Percentiles rank a stretch among this genome's conserved stretches.
phyloP scores from a whole-genome alignment of 805 yeast genomes.

The Priceomyces medius region DNA sequence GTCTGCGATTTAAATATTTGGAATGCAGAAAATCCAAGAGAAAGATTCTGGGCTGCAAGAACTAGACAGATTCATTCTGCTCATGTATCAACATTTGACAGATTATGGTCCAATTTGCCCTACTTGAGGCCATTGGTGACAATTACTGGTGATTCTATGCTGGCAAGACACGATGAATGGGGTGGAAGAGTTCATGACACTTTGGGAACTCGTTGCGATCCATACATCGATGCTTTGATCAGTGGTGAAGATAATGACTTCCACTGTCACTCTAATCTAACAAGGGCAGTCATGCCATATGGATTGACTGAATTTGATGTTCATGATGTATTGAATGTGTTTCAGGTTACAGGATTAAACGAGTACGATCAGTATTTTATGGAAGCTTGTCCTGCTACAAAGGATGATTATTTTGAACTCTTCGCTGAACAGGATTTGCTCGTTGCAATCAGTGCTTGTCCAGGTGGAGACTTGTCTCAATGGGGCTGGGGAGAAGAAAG shows the following conservation, averaged over 20 bases:
- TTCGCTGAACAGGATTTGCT: conserved; percentile 66
- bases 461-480: conserved; percentile 65
- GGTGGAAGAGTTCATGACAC: conserved; percentile 67
- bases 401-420: conserved; percentile 61
- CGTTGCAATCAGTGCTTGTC: conserved; percentile 66
- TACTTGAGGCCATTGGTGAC: conserved; percentile 63
- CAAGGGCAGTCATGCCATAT: conserved; percentile 55
- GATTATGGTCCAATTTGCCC: conserved; percentile 68
- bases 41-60: conserved; percentile 68
- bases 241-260: conserved; percentile 65
- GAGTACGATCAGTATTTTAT: conserved; percentile 66
- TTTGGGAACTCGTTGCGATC: conserved; percentile 68
- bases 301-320: conserved; percentile 67
- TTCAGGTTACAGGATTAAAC: conserved; percentile 66
- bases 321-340: conserved; percentile 67
- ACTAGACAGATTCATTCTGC: conserved; percentile 65
- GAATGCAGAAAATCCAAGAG: conserved; percentile 60
- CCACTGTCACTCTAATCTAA: conserved; percentile 67
- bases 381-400: conserved; percentile 66
- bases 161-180: conserved; percentile 59
- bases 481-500: conserved; percentile 73
- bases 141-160: conserved; percentile 58
- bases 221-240: conserved; percentile 61
- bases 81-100: conserved; percentile 59
- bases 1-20: conserved; percentile 69